Base-by-base conservation (phyloP, 2,329 filamentous ascomycete genomes). In the Penicillium sp. region DNA sequence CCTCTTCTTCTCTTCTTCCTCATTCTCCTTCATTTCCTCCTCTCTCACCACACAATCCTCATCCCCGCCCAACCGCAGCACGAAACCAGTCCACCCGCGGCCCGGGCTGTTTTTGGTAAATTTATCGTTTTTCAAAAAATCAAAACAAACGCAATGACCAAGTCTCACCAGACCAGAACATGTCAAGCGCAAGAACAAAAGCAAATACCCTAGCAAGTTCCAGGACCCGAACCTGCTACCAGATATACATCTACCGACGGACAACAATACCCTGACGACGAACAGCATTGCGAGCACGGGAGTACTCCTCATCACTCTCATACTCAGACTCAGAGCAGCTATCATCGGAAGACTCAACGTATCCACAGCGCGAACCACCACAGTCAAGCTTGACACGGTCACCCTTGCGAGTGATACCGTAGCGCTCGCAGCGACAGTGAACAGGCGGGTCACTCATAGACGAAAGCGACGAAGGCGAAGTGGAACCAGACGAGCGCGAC, bases 311-410 rank as follows among this genome's bases (percentile, higher is more conserved):
- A 52, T 72, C 69, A 37, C 63, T 65, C 28, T 69, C 68, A 10
- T 47, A 51, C 48, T 51, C 48, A n/a, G 44, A 48, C 19, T 52
- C 37, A 2, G 45, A 44, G 43, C 48, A 51, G 39, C 43, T 39
- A 33, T 50, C 43, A 15, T 52, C 45, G 6, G 43, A 43, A 8
- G 32, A 46, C 49, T 50, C 48, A 15, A 49, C 43, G 24, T 87
- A 93, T 64, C 88, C 87, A 73, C 91, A 96, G 68, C 88, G 84
- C 54, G 83, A 77, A 61, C 91, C 91, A 61, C 89, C 89, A 67
- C 91, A 97, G 80, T 96, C 90, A 70, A 96, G 83, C 80, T 91
- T 93, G 79, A 97, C 86, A 64, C 90, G 84, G 71, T 94, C 86
- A 66, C 90, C 89, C 70, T 85, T 84, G 74, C 89, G 87, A 57